These are phyloP conservation scores for Cordia subcordata DNA, from an alignment of 257 asterid species.

Conservation along the genomic window DNA sequence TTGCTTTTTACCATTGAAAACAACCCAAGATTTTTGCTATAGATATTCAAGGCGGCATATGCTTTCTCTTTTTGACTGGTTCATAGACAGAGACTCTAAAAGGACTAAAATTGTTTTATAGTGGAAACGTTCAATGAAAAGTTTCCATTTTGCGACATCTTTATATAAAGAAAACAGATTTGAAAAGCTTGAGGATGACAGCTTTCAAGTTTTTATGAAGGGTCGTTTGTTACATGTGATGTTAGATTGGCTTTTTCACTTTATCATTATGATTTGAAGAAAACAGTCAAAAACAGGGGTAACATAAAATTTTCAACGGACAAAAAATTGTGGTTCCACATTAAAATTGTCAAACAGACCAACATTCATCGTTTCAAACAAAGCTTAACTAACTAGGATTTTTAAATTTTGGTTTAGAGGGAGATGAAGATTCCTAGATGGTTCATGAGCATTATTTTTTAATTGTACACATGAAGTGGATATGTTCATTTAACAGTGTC, in stretches of 20 bases:
- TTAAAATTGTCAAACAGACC: too few species aligned
- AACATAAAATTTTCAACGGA: too few species aligned
- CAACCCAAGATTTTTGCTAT: neutral
- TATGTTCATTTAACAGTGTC: too few species aligned
- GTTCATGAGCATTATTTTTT: neutral
- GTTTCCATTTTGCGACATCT: too few species aligned
- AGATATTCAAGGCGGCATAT: too few species aligned
- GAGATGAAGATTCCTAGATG: neutral
- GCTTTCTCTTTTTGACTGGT: slow-evolving; percentile 23
- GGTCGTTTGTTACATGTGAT: slow-evolving; percentile 17
- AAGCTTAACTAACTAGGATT: neutral
- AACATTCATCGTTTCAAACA: neutral
- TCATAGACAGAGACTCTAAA: neutral
- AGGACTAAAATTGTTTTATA: too few species aligned
- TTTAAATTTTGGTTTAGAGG: neutral
- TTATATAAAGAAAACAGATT: too few species aligned
- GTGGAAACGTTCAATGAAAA: too few species aligned
- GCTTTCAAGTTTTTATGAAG: slow-evolving; percentile 9
- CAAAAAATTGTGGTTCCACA: too few species aligned
- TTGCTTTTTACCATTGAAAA: slow-evolving; percentile 6
- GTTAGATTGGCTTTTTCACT: slow-evolving; percentile 1
- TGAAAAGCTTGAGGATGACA: slow-evolving; percentile 15
- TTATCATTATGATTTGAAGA: too few species aligned
- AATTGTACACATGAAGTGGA: too few species aligned
- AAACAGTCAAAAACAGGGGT: too few species aligned